Base-by-base conservation (phyloP, 176 grass and related monocot genomes). In the Cenchrus purpureus region DNA sequence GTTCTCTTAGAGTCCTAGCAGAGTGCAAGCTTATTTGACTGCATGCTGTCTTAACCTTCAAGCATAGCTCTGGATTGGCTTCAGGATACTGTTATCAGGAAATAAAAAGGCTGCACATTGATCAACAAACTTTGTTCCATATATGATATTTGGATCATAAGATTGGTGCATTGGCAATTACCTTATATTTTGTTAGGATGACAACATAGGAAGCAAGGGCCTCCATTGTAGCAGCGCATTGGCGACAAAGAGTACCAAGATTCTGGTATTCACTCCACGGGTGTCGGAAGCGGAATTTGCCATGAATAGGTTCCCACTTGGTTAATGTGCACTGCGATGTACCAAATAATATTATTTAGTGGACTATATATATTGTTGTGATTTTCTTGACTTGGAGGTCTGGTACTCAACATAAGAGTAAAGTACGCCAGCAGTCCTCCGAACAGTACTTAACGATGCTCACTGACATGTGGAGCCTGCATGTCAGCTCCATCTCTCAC, bases 271-370 rank as follows among this genome's bases (percentile, higher is more conserved):
- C 91, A 68, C 69, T 79, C 95, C 95, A 98, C 10, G 95, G 95
- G 79, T 95, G 89, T 10, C 85, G 89, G 77, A 95, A 93, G 40
- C 83, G 64, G 77, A 95, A 98, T 76, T 88, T 91, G 1, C 93
- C 93, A 44, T 98, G 95, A 6, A 91, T 62, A 7, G 95, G 95
- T 55, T 98, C 95, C 95, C 95, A 98, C 65, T 88, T 95, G 34
- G 34, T 3, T 37, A 37, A 37, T 37, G 34, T 37, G 34, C 34
- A 37, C 34, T 37, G 34, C 34, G 3, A 37, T 37, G 34, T 25
- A 25, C 25, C 25, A 25, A 25, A 25, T 25, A 25, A 25, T 25
- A 25, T 25, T 25, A 25, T 25, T 25, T 25, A 25, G 25, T 25
- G 25, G 25, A 25, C 25, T 25, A 25, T 25, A 25, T 25, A 25